phyloP scores from a whole-genome alignment of 176 grass and related monocot species.

The Hsuehochloa calcarea region DNA sequence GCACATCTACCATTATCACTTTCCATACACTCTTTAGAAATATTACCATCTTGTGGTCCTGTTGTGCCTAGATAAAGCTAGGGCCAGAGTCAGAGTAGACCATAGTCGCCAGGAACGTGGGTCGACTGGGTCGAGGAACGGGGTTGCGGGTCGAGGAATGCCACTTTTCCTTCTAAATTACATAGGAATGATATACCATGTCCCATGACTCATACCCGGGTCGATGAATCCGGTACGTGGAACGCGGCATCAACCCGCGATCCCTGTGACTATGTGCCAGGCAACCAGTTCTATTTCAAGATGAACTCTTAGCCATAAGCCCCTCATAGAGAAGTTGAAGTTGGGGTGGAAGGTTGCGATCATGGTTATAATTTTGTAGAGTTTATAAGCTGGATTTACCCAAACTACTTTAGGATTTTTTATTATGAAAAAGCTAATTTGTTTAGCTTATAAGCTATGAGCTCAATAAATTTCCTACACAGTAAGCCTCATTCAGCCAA shows the following conservation, averaged over 20 bases:
- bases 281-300: neutral
- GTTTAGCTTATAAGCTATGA: neutral
- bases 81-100: too few species aligned
- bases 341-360: neutral
- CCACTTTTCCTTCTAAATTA: too few species aligned
- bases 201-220: too few species aligned
- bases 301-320: neutral
- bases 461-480: neutral
- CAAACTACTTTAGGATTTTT: neutral
- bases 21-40: neutral
- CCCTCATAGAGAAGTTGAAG: neutral
- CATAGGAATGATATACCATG: too few species aligned
- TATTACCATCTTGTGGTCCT: neutral
- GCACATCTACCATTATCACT: neutral
- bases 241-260: too few species aligned
- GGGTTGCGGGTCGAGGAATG: too few species aligned
- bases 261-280: too few species aligned
- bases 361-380: neutral
- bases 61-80: neutral
- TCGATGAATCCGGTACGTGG: too few species aligned
- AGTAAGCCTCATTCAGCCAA: neutral
- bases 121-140: too few species aligned
- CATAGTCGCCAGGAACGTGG: too few species aligned
- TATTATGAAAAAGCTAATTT: neutral
- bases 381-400: neutral